A percentile compares a stretch with the other conserved stretches of the same genome.
phyloP scores from a whole-genome alignment of 2,329 filamentous ascomycete genomes.

The Capronia coronata region DNA sequence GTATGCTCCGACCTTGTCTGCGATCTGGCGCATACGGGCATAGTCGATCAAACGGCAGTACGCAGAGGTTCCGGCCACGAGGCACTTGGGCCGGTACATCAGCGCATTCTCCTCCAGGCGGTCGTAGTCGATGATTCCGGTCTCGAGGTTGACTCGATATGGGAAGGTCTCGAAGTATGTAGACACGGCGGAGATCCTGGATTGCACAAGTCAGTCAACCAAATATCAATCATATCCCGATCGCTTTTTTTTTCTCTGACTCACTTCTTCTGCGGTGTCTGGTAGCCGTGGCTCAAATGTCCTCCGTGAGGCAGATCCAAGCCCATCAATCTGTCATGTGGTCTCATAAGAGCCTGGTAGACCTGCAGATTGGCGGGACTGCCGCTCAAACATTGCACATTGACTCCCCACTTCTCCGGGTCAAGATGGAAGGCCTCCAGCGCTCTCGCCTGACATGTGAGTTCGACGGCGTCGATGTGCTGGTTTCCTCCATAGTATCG shows the following conservation, averaged over 20 bases:
- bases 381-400: conserved; percentile 82
- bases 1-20: conserved; percentile 88
- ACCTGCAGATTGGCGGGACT: conserved; percentile 71
- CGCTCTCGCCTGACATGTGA: conserved; percentile 82
- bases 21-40: conserved; percentile 89
- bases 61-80: conserved; percentile 92
- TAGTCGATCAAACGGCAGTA: conserved; percentile 99
- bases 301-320: conserved; percentile 90
- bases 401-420: conserved; percentile 87
- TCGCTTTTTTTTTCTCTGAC: background rate
- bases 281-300: conserved; percentile 94
- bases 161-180: conserved; percentile 99
- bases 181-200: conserved; percentile 79
- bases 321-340: conserved; percentile 95
- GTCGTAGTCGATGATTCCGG: conserved; percentile 96
- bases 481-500: conserved; percentile 96
- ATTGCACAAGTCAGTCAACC: background rate
- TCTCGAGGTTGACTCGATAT: conserved; percentile 70
- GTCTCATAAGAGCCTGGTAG: conserved; percentile 92
- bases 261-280: conserved; percentile 82
- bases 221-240: background rate
- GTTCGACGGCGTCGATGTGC: conserved; percentile 86
- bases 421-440: conserved; percentile 80
- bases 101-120: conserved; percentile 80
- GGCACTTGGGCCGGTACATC: conserved; percentile 90